Conservation (phyloP, 495 filamentous ascomycete genomes). For the Penicillium macrosclerotiorum region DNA sequence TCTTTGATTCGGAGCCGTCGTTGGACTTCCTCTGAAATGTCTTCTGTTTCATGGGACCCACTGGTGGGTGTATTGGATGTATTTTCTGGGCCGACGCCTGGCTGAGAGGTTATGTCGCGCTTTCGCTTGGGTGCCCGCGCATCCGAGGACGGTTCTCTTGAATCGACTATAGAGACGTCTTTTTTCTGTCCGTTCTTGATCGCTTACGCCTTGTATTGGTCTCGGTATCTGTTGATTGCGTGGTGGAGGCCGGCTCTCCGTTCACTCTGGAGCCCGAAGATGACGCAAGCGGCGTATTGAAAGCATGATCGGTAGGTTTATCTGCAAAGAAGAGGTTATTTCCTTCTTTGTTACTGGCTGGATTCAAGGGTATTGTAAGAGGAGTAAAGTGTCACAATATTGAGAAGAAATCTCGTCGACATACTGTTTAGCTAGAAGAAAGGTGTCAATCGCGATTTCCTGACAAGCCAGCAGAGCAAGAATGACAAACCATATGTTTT, state of each 20-base stretch:
- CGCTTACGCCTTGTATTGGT: conserved; percentile 9
- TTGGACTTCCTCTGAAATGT: conserved; percentile 47
- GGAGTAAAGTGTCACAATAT: too few relatives aligned
- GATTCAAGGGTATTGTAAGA: too few relatives aligned
- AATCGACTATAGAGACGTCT: background rate
- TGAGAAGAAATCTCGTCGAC: too few relatives aligned
- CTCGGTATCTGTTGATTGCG: conserved; percentile 12
- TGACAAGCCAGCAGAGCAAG: background rate
- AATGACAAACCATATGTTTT: conserved; percentile 32
- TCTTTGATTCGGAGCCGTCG: conserved; percentile 40
- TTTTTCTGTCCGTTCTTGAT: conserved; percentile 11
- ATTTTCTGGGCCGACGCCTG: conserved; percentile 20
- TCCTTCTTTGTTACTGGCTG: too few relatives aligned
- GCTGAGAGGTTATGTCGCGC: conserved; percentile 14
- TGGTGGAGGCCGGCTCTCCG: background rate
- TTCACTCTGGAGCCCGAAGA: background rate
- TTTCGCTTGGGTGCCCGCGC: conserved; percentile 18
- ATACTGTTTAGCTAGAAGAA: conserved; percentile 21
- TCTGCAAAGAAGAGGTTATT: background rate
- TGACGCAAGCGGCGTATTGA: background rate
- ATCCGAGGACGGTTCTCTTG: background rate
- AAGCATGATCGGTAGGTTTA: background rate
- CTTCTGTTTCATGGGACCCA: conserved; percentile 42
- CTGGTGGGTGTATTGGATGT: conserved; percentile 5
- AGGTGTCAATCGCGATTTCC: background rate